Evolutionary conservation across 2,329 filamentous ascomycete genomes (phyloP).

Genomic region (Neofusicoccum cordaticola): DNA sequence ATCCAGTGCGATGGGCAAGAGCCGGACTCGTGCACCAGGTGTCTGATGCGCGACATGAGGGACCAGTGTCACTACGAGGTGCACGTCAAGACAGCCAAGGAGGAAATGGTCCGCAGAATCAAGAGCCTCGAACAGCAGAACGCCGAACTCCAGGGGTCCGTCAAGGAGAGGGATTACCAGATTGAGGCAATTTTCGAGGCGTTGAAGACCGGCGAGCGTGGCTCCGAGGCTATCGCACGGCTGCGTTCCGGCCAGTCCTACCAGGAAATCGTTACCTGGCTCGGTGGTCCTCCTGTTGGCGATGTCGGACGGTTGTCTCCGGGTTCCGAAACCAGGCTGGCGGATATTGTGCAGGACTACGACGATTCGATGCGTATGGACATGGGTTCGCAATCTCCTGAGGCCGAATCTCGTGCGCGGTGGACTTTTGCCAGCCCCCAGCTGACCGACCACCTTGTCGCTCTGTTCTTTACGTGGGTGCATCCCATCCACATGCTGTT

Average conservation of each 20-base stretch:
- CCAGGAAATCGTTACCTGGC: constrained; percentile 24
- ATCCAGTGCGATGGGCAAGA: constrained; percentile 28
- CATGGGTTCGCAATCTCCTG: not conserved
- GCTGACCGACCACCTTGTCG: constrained; percentile 26
- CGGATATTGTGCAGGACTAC: constrained; percentile 18
- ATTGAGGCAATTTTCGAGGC: constrained; percentile 23
- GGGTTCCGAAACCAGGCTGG: constrained; percentile 18
- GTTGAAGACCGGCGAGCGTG: constrained; percentile 22
- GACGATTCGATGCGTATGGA: not conserved
- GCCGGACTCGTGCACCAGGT: constrained; percentile 24
- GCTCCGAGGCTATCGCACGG: constrained; percentile 22
- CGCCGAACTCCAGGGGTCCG: constrained; percentile 20
- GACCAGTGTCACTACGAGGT: constrained; percentile 29
- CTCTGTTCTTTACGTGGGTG: constrained; percentile 31
- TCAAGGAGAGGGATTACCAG: constrained; percentile 21
- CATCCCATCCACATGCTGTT: constrained; percentile 32
- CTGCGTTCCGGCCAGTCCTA: constrained; percentile 23
- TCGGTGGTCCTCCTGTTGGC: constrained; percentile 19
- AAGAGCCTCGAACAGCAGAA: constrained; percentile 25
- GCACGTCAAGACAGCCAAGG: constrained; percentile 30
- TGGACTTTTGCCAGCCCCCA: constrained; percentile 25
- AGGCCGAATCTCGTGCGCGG: not conserved
- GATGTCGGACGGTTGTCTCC: constrained; percentile 14
- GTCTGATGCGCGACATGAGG: constrained; percentile 22
- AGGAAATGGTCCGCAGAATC: constrained; percentile 28